phyloP scores from a whole-genome alignment of 352 stramenopile genomes.

The Globisporangium spinosum region DNA sequence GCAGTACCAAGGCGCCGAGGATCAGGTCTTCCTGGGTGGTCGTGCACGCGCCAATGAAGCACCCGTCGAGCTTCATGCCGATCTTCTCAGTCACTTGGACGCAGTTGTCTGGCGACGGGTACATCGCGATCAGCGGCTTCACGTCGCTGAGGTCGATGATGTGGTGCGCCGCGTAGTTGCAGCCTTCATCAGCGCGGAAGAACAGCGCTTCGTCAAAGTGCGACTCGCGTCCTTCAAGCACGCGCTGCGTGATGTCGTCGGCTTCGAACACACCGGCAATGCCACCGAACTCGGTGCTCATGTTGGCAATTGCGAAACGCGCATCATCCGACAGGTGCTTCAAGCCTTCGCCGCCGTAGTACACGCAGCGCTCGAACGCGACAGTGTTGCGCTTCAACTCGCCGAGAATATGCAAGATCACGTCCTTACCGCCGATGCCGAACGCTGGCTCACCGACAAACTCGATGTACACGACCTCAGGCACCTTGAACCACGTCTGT shows the following conservation, averaged over 20 bases:
- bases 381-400: conserved; percentile 83
- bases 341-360: conserved; percentile 66
- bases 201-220: conserved; percentile 73
- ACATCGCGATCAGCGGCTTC: conserved; percentile 62
- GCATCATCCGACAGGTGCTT: conserved; percentile 70
- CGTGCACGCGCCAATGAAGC: conserved; percentile 81
- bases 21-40: conserved; percentile 83
- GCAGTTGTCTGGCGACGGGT: conserved; percentile 81
- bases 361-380: conserved; percentile 74
- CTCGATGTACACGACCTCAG: conserved; percentile 76
- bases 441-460: conserved; percentile 62
- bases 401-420: conserved; percentile 76
- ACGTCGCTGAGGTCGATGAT: conserved; percentile 65
- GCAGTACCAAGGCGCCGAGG: conserved; percentile 67
- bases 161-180: conserved; percentile 69
- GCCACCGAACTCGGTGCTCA: conserved; percentile 80
- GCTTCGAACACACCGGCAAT: conserved; percentile 81
- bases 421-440: conserved; percentile 78
- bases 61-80: conserved; percentile 75
- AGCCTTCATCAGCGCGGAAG: conserved; percentile 63
- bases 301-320: conserved; percentile 79
- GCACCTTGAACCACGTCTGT: conserved; percentile 85
- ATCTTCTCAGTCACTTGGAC: conserved; percentile 62
- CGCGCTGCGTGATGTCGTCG: conserved; percentile 65
- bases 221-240: conserved; percentile 44